Evolutionary conservation across 2,329 filamentous ascomycete species (phyloP), one percentile per base, ranked within the genome.

Genomic region (Colletotrichum gigasporum): DNA sequence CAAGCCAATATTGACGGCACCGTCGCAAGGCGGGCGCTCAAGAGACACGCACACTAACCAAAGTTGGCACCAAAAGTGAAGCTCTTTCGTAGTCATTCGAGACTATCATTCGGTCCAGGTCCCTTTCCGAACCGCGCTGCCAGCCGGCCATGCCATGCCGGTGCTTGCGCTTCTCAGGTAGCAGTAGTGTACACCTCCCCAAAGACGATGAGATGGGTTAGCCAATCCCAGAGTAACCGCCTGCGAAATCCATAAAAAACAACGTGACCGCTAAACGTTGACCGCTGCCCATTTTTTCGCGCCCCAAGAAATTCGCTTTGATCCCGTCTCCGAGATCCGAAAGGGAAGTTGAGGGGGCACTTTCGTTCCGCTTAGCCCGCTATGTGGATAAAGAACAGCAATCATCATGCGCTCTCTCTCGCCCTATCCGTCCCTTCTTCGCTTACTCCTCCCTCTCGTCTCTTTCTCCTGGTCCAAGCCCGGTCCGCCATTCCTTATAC

Each of bases 131-230:
- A 39, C 41, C 48, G 32, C 62, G 44, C 57, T 63, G 42, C 50
- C 44, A 20, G 37, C 44, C n/a, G n/a, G n/a, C n/a, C n/a, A n/a
- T n/a, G n/a, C n/a, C 20, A 4, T 58, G 32, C 45, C 34, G 44
- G 51, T 47, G 60, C 52, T 42, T 48, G 62, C 57, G 37, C 30
- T n/a, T n/a, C 55, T 39, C 28, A 28, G 18, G 24, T 45, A 47
- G 59, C 51, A 58, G 45, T 65, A 65, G 32, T 65, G 39, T 65
- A 63, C 63, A 64, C 59, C 58, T 58, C 59, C n/a, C 52, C 60
- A 51, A 57, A 48, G 53, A 56, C 30, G 53, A 54, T 47, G 41
- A 56, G 39, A 48, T 63, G 34, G 53, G 59, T 47, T 28, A 65
- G 63, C 58, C 57, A 63, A 63, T 56, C 58, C 63, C 41, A 42